phyloP scores from a whole-genome alignment of 768 basidiomycete species.

The Boletus tomentosulus region DNA sequence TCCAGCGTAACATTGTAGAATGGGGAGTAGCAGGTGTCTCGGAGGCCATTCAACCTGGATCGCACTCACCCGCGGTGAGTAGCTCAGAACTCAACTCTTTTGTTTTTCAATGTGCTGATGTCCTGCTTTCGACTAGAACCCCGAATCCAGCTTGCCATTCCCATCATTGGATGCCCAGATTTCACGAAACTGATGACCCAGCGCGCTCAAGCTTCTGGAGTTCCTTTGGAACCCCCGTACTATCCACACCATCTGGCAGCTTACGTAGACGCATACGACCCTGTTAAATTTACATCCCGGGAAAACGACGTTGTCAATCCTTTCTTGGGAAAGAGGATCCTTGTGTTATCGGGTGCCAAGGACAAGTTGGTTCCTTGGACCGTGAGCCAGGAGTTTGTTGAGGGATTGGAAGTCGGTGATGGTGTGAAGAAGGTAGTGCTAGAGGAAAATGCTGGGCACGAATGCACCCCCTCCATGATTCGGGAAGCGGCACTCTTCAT shows the following conservation, averaged over 20 bases:
- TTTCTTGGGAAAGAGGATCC: conserved; percentile 67
- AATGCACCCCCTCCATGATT: conserved; percentile 59
- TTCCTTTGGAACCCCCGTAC: conserved; percentile 47
- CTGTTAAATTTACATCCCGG: conserved; percentile 40
- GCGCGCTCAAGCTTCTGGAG: conserved; percentile 46
- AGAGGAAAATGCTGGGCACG: conserved; percentile 57
- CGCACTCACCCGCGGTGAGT: conserved; percentile 45
- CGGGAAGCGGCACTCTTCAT: conserved; percentile 35
- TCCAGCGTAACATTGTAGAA: too few species aligned
- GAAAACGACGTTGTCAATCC: conserved; percentile 43
- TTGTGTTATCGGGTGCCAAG: conserved; percentile 62
- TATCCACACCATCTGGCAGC: conserved; percentile 52
- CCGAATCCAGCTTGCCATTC: conserved; percentile 43
- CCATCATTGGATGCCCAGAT: conserved; percentile 71
- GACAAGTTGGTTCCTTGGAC: conserved; percentile 68
- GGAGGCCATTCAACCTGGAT: too few species aligned
- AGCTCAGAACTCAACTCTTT: not conserved
- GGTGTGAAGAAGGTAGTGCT: conserved; percentile 58
- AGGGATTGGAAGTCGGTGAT: conserved; percentile 48
- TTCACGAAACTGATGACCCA: conserved; percentile 51
- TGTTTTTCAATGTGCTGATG: not conserved
- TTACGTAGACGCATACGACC: conserved; percentile 45
- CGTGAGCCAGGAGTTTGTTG: conserved; percentile 54
- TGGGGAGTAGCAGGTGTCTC: too few species aligned
- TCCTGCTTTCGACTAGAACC: conserved; percentile 33